These are phyloP conservation scores for Sporisorium scitamineum DNA, from an alignment of 1,284 basidiomycete genomes.

Conservation along the genomic window DNA sequence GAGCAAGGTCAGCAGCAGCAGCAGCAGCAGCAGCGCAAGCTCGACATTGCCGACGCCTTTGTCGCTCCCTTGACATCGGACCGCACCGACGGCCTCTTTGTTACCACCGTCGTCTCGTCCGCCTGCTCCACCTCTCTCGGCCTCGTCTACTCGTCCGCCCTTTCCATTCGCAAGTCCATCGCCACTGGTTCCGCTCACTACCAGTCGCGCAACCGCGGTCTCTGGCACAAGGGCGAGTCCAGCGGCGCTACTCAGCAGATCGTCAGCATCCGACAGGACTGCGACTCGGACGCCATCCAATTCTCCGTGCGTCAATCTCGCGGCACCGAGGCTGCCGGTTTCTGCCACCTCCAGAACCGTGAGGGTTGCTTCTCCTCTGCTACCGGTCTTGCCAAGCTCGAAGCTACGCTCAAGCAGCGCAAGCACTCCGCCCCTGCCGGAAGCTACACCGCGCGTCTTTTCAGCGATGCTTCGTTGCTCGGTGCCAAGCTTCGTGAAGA, in stretches of 20 bases:
- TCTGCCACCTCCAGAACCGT: constrained; percentile 86
- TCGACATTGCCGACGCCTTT: constrained; percentile 64
- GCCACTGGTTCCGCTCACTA: constrained; percentile 91
- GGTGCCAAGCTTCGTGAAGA: constrained; percentile 97
- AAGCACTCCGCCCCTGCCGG: constrained; percentile 83
- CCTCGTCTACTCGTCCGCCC: constrained; percentile 94
- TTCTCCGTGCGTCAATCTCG: constrained; percentile 92
- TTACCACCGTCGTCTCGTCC: constrained; percentile 79
- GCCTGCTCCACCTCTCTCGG: constrained; percentile 81
- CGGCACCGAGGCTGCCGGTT: constrained; percentile 71
- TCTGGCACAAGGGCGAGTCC: constrained; percentile 98
- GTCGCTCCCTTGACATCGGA: constrained; percentile 81
- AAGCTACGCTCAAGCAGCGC: constrained; percentile 82
- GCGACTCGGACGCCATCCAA: constrained; percentile 91
- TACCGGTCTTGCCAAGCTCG: constrained; percentile 83
- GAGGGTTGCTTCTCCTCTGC: constrained; percentile 80
- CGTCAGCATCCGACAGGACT: constrained; percentile 85
- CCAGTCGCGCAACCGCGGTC: constrained; percentile 88
- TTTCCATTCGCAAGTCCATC: constrained; percentile 89
- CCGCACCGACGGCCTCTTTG: constrained; percentile 89
- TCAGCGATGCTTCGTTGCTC: constrained; percentile 83
- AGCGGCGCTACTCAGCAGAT: constrained; percentile 93
- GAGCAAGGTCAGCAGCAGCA: constrained; percentile 24
- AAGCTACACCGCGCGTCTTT: constrained; percentile 90
- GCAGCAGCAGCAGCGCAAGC: constrained; percentile 34